Evolutionary conservation across 164 flowering plant genomes (phyloP).

Genomic region (Protea cynaroides): DNA sequence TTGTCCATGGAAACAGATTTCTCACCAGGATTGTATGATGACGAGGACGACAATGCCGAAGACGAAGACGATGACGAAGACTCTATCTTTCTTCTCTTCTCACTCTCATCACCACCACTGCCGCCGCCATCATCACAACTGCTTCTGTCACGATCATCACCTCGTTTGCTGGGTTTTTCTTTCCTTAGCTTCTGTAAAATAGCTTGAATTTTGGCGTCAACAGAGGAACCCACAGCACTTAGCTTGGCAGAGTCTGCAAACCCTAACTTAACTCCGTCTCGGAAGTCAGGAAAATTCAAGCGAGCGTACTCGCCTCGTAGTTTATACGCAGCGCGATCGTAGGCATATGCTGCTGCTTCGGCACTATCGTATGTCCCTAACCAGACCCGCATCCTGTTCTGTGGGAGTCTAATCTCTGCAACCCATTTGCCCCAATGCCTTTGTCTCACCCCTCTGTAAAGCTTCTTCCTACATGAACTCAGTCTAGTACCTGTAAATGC

Average conservation of each 20-base stretch:
- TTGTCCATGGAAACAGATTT: conserved; percentile 19
- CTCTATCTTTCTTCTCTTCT: conserved; percentile 6
- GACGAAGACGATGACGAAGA: conserved; percentile 12
- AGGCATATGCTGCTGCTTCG: conserved; percentile 91
- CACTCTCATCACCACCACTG: background rate
- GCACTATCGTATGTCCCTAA: conserved; percentile 87
- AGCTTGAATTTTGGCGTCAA: conserved; percentile 85
- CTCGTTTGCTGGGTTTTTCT: background rate
- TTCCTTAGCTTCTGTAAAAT: conserved; percentile 54
- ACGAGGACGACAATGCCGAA: conserved; percentile 1
- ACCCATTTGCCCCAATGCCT: conserved; percentile 99
- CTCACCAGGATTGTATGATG: conserved; percentile 11
- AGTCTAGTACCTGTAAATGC: background rate
- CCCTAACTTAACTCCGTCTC: conserved; percentile 44
- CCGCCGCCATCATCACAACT: background rate
- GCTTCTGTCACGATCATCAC: background rate
- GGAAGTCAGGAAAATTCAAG: conserved; percentile 69
- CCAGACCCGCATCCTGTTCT: conserved; percentile 89
- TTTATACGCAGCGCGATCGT: conserved; percentile 89
- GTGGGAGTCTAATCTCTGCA: conserved; percentile 92
- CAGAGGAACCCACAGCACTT: conserved; percentile 41
- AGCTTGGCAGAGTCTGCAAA: conserved; percentile 34
- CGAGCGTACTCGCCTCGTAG: conserved; percentile 87
- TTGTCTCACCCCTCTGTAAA: conserved; percentile 96
- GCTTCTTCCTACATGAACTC: conserved; percentile 44